Evolutionary conservation across 2,329 filamentous ascomycete genomes (phyloP).

Genomic region (Fusarium sp.): DNA sequence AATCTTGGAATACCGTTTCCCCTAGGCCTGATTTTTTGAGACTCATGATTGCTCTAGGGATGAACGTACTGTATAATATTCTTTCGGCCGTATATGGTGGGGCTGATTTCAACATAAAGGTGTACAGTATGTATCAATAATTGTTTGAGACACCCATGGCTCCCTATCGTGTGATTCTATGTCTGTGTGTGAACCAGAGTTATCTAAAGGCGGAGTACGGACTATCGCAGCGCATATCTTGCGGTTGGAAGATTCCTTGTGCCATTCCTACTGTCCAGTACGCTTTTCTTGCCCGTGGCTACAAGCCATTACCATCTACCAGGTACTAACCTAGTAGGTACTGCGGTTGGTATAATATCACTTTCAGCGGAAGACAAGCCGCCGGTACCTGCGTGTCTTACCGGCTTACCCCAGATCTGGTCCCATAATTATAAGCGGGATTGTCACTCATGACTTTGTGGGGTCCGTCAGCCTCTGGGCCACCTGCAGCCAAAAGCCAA

Average conservation of each 20-base stretch:
- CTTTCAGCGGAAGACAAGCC: constrained; percentile 3
- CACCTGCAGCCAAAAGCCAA: not conserved
- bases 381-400: constrained; percentile 30
- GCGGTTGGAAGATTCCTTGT: no score
- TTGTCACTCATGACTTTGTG: not conserved
- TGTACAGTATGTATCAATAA: no score
- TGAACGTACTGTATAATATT: not conserved
- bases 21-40: not conserved
- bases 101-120: not conserved
- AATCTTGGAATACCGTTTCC: not conserved
- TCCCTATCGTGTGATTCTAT: not conserved
- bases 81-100: not conserved
- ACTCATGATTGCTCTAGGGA: not conserved
- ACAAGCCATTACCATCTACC: not conserved
- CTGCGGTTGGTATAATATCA: not conserved
- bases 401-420: constrained; percentile 33
- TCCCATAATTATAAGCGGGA: constrained; percentile 22
- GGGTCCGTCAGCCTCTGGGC: constrained; percentile 5
- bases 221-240: not conserved
- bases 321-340: no score
- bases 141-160: not conserved
- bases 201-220: not conserved
- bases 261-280: not conserved
- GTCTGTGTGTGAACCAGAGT: not conserved
- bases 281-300: not conserved